Evolutionary conservation across 2,329 filamentous ascomycete genomes (phyloP).

Genomic region (Cadophora luteo-olivacea): DNA sequence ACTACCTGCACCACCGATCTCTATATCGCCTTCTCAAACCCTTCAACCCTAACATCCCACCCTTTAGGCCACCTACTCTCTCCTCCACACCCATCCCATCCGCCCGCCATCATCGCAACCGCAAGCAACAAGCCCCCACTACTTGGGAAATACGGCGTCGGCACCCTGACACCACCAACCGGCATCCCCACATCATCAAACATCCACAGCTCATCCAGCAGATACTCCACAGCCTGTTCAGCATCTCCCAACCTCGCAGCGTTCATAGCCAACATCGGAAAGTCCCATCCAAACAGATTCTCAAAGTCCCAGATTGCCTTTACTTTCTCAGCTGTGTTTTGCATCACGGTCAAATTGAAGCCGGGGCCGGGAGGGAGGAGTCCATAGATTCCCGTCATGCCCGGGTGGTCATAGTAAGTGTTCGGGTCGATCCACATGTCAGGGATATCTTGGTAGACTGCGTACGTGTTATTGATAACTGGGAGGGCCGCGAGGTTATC

Average conservation of each 20-base stretch:
- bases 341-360: constrained; percentile 47
- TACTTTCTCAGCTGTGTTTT: constrained; percentile 49
- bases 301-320: constrained; percentile 50
- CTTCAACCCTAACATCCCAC: constrained; percentile 57
- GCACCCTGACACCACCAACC: constrained; percentile 56
- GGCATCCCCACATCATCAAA: constrained; percentile 65
- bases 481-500: constrained; percentile 56
- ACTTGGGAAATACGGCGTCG: constrained; percentile 64
- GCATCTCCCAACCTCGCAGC: constrained; percentile 50
- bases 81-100: constrained; percentile 52
- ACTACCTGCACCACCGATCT: not conserved
- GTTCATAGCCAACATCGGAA: constrained; percentile 55
- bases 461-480: constrained; percentile 55
- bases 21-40: constrained; percentile 46
- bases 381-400: constrained; percentile 53
- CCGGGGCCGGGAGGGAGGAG: constrained; percentile 46
- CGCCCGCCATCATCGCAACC: constrained; percentile 62
- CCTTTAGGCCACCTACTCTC: not conserved
- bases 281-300: constrained; percentile 54
- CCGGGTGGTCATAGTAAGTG: constrained; percentile 51
- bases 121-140: constrained; percentile 57
- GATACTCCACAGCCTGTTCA: constrained; percentile 49
- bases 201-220: constrained; percentile 55
- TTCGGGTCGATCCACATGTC: constrained; percentile 51
- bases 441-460: constrained; percentile 60